Conservation (phyloP, 768 basidiomycete species). For the Baorangia bicolor region DNA sequence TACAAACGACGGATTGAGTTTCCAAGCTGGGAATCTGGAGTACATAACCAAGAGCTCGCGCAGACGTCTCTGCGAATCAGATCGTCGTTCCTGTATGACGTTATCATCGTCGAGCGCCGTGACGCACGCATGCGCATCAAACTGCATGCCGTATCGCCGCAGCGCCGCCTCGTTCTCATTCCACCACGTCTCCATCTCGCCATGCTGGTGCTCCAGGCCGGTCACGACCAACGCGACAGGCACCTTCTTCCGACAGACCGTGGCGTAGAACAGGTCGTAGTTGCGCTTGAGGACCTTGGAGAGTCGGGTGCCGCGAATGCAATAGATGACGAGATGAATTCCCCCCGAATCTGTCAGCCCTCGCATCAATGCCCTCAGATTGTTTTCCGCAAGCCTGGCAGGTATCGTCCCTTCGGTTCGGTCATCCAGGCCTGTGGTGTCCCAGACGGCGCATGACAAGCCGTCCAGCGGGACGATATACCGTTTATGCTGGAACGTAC, state of each 20-base stretch:
- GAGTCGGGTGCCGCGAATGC: not conserved
- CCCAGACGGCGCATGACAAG: too few species aligned
- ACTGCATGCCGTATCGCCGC: constrained; percentile 26
- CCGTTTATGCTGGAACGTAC: too few species aligned
- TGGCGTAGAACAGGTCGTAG: constrained; percentile 33
- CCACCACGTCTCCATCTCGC: constrained; percentile 30
- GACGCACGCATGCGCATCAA: constrained; percentile 20
- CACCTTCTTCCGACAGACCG: constrained; percentile 34
- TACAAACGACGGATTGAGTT: not conserved
- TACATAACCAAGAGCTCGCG: not conserved
- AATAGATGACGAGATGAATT: constrained; percentile 10
- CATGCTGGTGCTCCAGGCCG: constrained; percentile 30
- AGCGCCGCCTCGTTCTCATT: constrained; percentile 26
- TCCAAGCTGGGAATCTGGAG: not conserved
- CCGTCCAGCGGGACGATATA: too few species aligned
- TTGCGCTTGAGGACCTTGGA: constrained; percentile 24
- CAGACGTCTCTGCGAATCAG: not conserved
- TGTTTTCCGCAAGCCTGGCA: too few species aligned
- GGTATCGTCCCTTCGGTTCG: too few species aligned
- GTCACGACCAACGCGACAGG: constrained; percentile 38
- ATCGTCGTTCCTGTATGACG: not conserved
- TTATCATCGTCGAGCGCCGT: constrained; percentile 3
- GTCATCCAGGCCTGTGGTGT: too few species aligned
- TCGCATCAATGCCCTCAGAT: too few species aligned
- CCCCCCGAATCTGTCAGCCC: too few species aligned